phyloP scores from a whole-genome alignment of 768 basidiomycete genomes.

The Paxillus involutus region DNA sequence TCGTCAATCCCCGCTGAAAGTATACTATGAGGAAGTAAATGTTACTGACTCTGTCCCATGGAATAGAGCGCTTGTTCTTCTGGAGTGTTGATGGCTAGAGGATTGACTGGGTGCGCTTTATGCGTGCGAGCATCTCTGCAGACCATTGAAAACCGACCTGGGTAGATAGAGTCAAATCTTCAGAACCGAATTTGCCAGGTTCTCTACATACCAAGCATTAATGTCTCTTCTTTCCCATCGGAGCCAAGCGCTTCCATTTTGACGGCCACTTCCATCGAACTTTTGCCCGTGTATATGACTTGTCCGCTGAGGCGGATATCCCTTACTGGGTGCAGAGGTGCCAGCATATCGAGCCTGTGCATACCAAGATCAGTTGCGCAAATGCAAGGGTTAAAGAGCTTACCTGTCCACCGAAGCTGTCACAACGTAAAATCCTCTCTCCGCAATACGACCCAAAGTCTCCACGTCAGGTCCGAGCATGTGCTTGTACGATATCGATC shows the following conservation, averaged over 20 bases:
- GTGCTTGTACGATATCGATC: slow-evolving; percentile 83
- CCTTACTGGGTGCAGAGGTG: slow-evolving; percentile 53
- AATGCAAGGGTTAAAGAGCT: slow-evolving; percentile 1
- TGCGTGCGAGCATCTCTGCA: slow-evolving; percentile 71
- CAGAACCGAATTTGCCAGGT: slow-evolving; percentile 1
- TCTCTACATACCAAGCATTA: slow-evolving; percentile 52
- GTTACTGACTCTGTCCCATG: slow-evolving; percentile 64
- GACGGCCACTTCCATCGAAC: slow-evolving; percentile 85
- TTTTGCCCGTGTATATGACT: slow-evolving; percentile 74
- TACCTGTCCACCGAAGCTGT: slow-evolving; percentile 82
- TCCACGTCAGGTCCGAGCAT: slow-evolving; percentile 66
- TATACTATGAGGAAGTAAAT: not conserved
- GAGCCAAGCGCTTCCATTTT: slow-evolving; percentile 69
- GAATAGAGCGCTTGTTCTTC: slow-evolving; percentile 63
- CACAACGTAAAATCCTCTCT: slow-evolving; percentile 77
- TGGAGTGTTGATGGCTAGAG: slow-evolving; percentile 53
- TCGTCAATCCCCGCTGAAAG: not conserved
- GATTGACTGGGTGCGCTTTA: slow-evolving; percentile 62
- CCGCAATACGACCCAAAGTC: slow-evolving; percentile 52
- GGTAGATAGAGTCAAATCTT: not conserved
- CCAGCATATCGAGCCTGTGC: slow-evolving; percentile 64
- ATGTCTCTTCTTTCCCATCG: slow-evolving; percentile 54
- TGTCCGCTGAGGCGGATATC: slow-evolving; percentile 79
- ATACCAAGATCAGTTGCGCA: not conserved
- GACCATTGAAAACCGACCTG: slow-evolving; percentile 93